phyloP scores from a whole-genome alignment of 257 asterid genomes.

The Forsythia viridissima region DNA sequence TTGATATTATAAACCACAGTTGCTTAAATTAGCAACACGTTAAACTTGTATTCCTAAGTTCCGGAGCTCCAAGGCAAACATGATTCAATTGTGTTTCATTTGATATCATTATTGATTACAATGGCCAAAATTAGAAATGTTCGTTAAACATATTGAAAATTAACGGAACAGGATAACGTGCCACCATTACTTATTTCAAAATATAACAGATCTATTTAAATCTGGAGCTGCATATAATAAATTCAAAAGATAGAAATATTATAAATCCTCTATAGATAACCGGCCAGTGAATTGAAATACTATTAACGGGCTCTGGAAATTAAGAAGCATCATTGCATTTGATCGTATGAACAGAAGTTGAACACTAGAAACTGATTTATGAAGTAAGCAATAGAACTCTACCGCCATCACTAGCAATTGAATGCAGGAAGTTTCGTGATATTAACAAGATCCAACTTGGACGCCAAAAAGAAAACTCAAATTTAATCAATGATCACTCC shows the following conservation, averaged over 20 bases:
- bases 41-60: background rate
- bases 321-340: too few relatives aligned
- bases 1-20: background rate
- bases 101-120: background rate
- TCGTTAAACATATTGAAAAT: background rate
- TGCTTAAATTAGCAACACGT: background rate
- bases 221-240: background rate
- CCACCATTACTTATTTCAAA: background rate
- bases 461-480: too few relatives aligned
- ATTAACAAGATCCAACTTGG: too few relatives aligned
- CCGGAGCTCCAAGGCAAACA: background rate
- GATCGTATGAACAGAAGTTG: background rate
- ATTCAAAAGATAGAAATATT: background rate
- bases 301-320: background rate
- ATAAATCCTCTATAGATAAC: background rate
- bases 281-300: background rate
- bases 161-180: background rate
- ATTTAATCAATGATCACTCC: too few relatives aligned
- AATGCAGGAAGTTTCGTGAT: background rate
- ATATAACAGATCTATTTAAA: background rate
- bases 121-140: background rate
- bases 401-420: background rate
- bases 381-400: conserved; percentile 5
- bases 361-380: background rate
- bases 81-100: background rate